These are phyloP conservation scores for Musa schizocarpa DNA, from an alignment of 176 grass and related monocot genomes.

Conservation along the genomic window DNA sequence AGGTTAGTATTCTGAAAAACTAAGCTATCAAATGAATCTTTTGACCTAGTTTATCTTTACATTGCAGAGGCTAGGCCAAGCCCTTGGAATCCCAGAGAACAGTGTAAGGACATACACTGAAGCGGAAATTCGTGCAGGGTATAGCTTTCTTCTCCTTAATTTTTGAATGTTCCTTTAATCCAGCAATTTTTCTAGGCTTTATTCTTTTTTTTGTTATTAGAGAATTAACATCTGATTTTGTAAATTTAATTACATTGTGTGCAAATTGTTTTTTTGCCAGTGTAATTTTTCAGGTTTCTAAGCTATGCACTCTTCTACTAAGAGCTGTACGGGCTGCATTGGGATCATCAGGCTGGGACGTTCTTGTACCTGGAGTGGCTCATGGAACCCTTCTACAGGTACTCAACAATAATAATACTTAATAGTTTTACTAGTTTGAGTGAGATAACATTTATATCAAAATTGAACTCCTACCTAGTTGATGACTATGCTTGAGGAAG, in stretches of 20 bases:
- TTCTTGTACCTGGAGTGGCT: conserved; percentile 87
- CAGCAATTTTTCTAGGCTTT: not conserved
- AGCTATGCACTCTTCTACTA: conserved; percentile 71
- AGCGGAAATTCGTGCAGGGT: conserved; percentile 98
- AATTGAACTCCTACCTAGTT: not conserved
- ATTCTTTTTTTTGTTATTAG: not conserved
- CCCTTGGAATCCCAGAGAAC: conserved; percentile 89
- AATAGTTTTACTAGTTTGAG: not conserved
- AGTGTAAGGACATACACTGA: conserved; percentile 86
- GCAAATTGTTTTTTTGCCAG: conserved; percentile 29
- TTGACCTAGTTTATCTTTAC: conserved; percentile 13
- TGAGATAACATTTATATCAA: not conserved
- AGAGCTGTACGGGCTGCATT: conserved; percentile 57
- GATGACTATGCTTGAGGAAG: no score
- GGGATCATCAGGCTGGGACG: conserved; percentile 71
- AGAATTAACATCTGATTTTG: not conserved
- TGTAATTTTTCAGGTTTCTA: conserved; percentile 95
- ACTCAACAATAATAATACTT: conserved; percentile 9
- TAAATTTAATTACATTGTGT: not conserved
- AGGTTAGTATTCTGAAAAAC: not conserved
- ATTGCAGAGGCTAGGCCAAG: conserved; percentile 63
- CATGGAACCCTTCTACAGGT: conserved; percentile 73
- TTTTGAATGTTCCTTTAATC: not conserved
- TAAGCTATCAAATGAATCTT: not conserved
- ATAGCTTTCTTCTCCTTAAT: conserved; percentile 21